Conservation (phyloP, 2,329 filamentous ascomycete genomes). For the Aspergillus floridensis region DNA sequence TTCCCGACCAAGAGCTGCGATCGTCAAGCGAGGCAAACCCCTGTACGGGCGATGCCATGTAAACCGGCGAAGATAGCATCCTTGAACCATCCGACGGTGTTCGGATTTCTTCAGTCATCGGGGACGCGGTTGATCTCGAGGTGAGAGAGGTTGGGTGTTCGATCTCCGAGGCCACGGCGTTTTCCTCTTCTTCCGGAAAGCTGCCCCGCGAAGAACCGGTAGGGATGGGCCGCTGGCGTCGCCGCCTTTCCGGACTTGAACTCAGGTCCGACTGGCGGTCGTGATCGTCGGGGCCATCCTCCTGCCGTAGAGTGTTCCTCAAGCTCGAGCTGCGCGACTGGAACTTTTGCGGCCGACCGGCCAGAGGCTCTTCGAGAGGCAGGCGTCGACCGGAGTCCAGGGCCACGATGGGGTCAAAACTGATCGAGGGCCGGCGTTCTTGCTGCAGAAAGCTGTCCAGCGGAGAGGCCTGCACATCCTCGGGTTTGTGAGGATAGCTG, state of each 20-base stretch:
- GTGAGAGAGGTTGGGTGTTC: constrained; percentile 45
- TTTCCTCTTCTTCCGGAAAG: constrained; percentile 15
- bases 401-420: constrained; percentile 42
- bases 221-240: constrained; percentile 27
- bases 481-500: constrained; percentile 37
- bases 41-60: constrained; percentile 37
- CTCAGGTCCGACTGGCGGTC: constrained; percentile 18
- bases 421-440: constrained; percentile 42
- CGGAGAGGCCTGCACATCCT: constrained; percentile 37
- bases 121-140: constrained; percentile 45
- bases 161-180: constrained; percentile 27
- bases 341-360: constrained; percentile 30
- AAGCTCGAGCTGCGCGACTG: constrained; percentile 36
- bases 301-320: constrained; percentile 36
- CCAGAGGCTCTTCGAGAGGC: constrained; percentile 40
- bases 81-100: constrained; percentile 41
- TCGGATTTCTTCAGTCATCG: constrained; percentile 39
- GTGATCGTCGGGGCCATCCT: constrained; percentile 24
- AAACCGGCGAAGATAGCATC: constrained; percentile 39
- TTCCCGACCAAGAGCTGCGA: constrained; percentile 41
- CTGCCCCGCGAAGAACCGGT: constrained; percentile 26
- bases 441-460: constrained; percentile 42
- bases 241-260: constrained; percentile 23
- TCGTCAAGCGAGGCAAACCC: constrained; percentile 41
- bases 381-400: constrained; percentile 41